Evolutionary conservation across 495 filamentous ascomycete genomes (phyloP).

Genomic region (Talaromyces borbonicus): DNA sequence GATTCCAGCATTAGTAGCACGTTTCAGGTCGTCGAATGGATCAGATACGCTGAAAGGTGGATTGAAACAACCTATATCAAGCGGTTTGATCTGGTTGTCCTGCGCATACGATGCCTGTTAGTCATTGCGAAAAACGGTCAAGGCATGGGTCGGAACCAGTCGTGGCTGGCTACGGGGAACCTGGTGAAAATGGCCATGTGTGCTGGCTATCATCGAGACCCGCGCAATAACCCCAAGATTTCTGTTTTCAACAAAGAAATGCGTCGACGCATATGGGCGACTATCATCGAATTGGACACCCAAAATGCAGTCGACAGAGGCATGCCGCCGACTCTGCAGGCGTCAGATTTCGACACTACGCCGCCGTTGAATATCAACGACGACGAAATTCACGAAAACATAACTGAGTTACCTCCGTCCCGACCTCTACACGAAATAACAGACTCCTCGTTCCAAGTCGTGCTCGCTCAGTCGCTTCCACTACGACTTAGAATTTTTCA

Average conservation of each 20-base stretch:
- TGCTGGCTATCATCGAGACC: conserved; percentile 47
- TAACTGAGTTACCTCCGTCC: conserved; percentile 21
- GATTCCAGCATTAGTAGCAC: conserved; percentile 26
- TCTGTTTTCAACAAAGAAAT: conserved; percentile 51
- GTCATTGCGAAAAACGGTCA: conserved; percentile 47
- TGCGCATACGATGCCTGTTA: conserved; percentile 51
- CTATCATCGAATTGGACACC: conserved; percentile 51
- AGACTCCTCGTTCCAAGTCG: conserved; percentile 28
- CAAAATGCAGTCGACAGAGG: conserved; percentile 51
- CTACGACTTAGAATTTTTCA: conserved; percentile 28
- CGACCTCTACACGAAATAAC: conserved; percentile 25
- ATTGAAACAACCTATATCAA: conserved; percentile 45
- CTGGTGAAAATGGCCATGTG: conserved; percentile 48
- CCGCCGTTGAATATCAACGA: conserved; percentile 44
- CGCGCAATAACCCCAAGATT: conserved; percentile 41
- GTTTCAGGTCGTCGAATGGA: conserved; percentile 47
- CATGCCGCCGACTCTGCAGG: conserved; percentile 44
- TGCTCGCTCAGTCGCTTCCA: conserved; percentile 24
- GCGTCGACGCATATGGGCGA: conserved; percentile 60
- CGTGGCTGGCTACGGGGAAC: conserved; percentile 50
- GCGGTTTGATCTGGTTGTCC: conserved; percentile 40
- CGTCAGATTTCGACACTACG: conserved; percentile 47
- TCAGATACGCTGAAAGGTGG: conserved; percentile 55
- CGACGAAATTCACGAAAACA: conserved; percentile 28
- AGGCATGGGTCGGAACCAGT: conserved; percentile 43